Percentiles rank a stretch among this genome's conserved stretches.
Evolutionary conservation across 1,284 basidiomycete species (phyloP).

Genomic region (Austropuccinia psidii): DNA sequence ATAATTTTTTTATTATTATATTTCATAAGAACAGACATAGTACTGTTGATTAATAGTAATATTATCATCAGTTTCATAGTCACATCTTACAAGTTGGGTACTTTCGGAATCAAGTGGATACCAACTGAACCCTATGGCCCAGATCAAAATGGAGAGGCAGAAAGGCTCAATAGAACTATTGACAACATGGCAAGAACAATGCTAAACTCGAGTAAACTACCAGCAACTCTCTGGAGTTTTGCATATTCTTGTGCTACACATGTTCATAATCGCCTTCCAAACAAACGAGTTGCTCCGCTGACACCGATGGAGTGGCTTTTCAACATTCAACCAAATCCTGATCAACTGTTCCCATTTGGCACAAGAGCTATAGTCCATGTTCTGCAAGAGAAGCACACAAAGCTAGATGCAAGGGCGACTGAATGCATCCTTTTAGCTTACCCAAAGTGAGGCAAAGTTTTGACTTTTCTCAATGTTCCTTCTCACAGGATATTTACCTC

Average conservation of each 20-base stretch:
- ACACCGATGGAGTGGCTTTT: not conserved
- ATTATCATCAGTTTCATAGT: too few relatives aligned
- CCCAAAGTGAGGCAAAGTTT: not conserved
- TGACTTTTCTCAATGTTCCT: not conserved
- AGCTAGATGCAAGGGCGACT: not conserved
- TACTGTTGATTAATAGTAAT: too few relatives aligned
- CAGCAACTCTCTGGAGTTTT: not conserved
- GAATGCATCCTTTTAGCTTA: not conserved
- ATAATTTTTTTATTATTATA: too few relatives aligned
- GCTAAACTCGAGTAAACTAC: not conserved
- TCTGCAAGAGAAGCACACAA: not conserved
- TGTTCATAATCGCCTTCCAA: conserved; percentile 17
- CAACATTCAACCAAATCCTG: not conserved
- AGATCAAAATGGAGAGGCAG: conserved; percentile 12
- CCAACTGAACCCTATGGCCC: conserved; percentile 3
- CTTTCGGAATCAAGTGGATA: too few relatives aligned
- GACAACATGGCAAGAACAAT: not conserved
- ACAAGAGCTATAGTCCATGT: not conserved
- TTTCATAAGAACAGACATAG: too few relatives aligned
- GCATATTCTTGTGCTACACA: not conserved
- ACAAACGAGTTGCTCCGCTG: not conserved
- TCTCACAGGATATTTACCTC: not conserved
- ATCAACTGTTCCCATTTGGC: conserved; percentile 2
- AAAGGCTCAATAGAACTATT: conserved; percentile 3
- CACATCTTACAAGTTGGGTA: too few relatives aligned